Evolutionary conservation across 176 grass and related monocot genomes (phyloP), one percentile per base, ranked within the genome.

Genomic region (Leersia perrieri): DNA sequence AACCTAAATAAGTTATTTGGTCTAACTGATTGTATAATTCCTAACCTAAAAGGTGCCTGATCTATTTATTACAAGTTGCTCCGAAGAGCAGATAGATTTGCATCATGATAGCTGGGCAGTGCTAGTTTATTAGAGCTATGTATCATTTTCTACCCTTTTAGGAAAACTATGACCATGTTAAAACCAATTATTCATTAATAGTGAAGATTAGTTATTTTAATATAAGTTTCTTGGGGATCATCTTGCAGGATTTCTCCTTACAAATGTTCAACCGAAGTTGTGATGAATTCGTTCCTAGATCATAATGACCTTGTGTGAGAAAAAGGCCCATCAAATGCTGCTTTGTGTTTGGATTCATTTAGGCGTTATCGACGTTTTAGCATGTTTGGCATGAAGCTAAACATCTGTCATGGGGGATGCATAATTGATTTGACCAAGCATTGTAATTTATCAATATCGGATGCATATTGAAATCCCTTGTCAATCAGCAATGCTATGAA

Each of bases 171-270:
- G 11, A 40, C 51, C 22, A 60, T 83, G 36, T 67, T 51, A 81
- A 14, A 71, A 74, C 0, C 55, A 70, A 38, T 35, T 86, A 78
- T 70, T 71, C 71, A 82, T 20, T 51, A 1, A 20, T 60, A 81
- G 0, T 33, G 33, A 74, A 9, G 26, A 53, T 68, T 69, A 78
- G 62, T 67, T 70, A 30, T 31, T 78, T 80, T 67, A 77, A 84
- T 91, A 9, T 60, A 76, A 58, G 35, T 83, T 77, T 67, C 63
- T 81, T 85, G 82, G 73, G 81, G 22, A 63, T 84, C 40, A 75
- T 55, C 39, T 69, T 88, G 81, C 93, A 90, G 82, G 90, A 18
- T 77, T 95, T 95, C 86, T 88, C 73, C 28, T 84, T 90, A 74
- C 85, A 92, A 73, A 57, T 66, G 30, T 96, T 76, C 67, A 82